Conservation (phyloP, 768 basidiomycete species). For the Tylopilus balloui region DNA sequence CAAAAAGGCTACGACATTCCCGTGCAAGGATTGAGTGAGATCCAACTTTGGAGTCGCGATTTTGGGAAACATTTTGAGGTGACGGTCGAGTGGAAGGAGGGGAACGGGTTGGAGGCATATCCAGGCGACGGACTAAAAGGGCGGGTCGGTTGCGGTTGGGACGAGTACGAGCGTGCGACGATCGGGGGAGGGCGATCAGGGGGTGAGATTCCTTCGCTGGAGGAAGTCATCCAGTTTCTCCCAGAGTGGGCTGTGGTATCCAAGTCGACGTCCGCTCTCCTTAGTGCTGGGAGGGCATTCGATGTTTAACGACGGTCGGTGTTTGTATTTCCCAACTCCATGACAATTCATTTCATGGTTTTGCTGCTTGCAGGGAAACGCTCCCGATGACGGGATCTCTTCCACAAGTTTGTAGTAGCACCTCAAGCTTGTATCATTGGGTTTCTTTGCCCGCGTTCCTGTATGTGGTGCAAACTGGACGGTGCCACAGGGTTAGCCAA, state of each 20-base stretch:
- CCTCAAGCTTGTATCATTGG: slow-evolving; percentile 16
- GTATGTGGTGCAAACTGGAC: slow-evolving; percentile 16
- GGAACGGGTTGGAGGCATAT: slow-evolving; percentile 8
- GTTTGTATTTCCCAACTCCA: neutral
- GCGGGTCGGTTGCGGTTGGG: slow-evolving; percentile 59
- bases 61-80: slow-evolving; percentile 55
- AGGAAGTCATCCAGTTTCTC: slow-evolving; percentile 60
- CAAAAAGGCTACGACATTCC: slow-evolving; percentile 42
- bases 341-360: neutral
- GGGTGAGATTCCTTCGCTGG: slow-evolving; percentile 61
- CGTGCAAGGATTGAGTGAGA: slow-evolving; percentile 32
- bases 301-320: slow-evolving; percentile 15
- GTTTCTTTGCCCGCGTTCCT: slow-evolving; percentile 11
- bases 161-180: slow-evolving; percentile 59
- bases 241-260: slow-evolving; percentile 66
- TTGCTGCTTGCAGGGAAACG: neutral
- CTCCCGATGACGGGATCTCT: neutral
- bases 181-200: slow-evolving; percentile 39
- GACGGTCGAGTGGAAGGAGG: slow-evolving; percentile 45
- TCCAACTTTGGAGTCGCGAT: slow-evolving; percentile 57
- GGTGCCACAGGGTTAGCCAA: slow-evolving; percentile 22
- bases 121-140: slow-evolving; percentile 31
- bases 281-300: slow-evolving; percentile 41
- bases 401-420: neutral
- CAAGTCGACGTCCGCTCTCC: slow-evolving; percentile 52